These are phyloP conservation scores for Lentinula novae-zelandiae DNA, from an alignment of 1,284 basidiomycete genomes.

Conservation along the genomic window DNA sequence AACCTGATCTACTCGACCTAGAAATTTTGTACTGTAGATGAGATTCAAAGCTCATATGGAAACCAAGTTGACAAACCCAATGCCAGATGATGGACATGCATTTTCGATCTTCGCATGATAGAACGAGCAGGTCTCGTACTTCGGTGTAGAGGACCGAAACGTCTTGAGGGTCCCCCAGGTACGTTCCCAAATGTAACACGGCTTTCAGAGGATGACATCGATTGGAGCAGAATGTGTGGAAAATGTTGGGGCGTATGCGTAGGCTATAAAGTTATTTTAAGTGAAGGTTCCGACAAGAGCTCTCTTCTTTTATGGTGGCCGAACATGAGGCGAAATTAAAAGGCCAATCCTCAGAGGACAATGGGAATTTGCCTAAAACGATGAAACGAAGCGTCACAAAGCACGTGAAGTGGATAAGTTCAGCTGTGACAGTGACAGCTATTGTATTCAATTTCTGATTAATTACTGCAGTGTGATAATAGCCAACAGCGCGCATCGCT, in stretches of 20 bases:
- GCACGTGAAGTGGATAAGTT: neutral
- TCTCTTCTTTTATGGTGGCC: neutral
- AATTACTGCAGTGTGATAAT: neutral
- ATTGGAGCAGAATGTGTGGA: neutral
- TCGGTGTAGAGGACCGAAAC: slow-evolving; percentile 1
- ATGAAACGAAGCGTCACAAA: neutral
- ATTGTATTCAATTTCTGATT: neutral
- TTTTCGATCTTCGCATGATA: slow-evolving; percentile 2
- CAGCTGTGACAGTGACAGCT: neutral
- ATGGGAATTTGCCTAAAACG: neutral
- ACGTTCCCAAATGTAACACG: neutral
- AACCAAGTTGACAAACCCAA: neutral
- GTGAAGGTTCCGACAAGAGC: neutral
- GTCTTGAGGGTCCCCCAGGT: neutral
- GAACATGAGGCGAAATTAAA: slow-evolving; percentile 1
- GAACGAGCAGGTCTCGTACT: slow-evolving; percentile 1
- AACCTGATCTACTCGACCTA: neutral
- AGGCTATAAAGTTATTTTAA: neutral
- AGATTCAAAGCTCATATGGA: neutral
- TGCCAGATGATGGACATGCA: neutral
- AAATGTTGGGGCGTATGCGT: neutral
- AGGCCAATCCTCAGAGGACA: neutral
- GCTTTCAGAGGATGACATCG: neutral
- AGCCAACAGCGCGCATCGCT: neutral
- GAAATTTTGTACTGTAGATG: neutral